phyloP scores from a whole-genome alignment of 2,329 filamentous ascomycete genomes.

The Aureobasidium lini region DNA sequence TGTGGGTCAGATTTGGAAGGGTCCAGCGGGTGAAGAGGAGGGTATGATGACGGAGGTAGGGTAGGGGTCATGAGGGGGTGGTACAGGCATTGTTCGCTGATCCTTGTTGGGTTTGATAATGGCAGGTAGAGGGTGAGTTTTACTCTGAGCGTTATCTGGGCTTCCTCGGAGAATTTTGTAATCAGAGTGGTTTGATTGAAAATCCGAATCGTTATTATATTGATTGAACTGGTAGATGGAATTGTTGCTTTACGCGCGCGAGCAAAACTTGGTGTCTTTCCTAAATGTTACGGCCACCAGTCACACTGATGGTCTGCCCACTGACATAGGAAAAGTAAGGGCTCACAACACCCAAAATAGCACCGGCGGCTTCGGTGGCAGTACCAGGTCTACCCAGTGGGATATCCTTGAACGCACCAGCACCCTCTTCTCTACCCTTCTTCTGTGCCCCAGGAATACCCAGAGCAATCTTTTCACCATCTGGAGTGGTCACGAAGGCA shows the following conservation, averaged over 20 bases:
- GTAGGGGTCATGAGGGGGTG: no score
- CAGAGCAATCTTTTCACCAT: conserved; percentile 65
- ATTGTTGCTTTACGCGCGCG: no score
- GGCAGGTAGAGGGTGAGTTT: no score
- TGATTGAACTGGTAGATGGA: neutral
- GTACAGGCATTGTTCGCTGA: no score
- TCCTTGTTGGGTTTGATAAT: no score
- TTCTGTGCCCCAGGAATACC: conserved; percentile 62
- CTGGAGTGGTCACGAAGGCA: conserved; percentile 67
- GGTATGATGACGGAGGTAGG: no score
- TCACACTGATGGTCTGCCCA: conserved; percentile 82
- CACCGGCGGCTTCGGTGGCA: conserved; percentile 71
- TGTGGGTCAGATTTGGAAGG: no score
- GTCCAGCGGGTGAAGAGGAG: no score
- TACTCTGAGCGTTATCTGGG: no score
- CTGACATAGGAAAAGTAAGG: conserved; percentile 78
- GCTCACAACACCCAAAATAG: conserved; percentile 70
- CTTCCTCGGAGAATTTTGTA: no score
- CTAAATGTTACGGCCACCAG: conserved; percentile 63
- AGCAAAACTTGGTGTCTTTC: no score
- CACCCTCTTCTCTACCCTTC: conserved; percentile 34
- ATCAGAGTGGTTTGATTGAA: no score
- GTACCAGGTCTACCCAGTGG: conserved; percentile 69
- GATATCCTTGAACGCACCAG: conserved; percentile 53
- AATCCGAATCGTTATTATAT: neutral